These are phyloP conservation scores for Blastocystis sp. DNA, from an alignment of 352 stramenopile species.

Conservation along the genomic window DNA sequence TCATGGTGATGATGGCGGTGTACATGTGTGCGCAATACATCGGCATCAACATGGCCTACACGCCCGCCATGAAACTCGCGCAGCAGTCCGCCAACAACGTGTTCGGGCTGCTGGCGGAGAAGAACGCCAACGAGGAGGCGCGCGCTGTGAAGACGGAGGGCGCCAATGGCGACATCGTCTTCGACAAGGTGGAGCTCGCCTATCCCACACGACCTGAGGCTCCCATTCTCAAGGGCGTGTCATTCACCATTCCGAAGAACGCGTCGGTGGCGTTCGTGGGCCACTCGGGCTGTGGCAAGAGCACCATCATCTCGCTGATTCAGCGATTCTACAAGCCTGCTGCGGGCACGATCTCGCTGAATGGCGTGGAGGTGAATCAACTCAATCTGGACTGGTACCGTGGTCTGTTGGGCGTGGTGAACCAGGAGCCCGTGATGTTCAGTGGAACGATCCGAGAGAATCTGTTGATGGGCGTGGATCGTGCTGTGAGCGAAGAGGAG, in stretches of 20 bases:
- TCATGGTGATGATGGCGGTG: slow-evolving; percentile 41
- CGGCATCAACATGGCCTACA: slow-evolving; percentile 68
- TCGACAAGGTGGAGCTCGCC: slow-evolving; percentile 84
- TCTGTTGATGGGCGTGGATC: too few species aligned
- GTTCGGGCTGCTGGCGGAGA: slow-evolving; percentile 3
- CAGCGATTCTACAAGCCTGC: too few species aligned
- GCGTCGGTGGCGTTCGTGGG: slow-evolving; percentile 72
- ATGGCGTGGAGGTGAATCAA: too few species aligned
- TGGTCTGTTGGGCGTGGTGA: too few species aligned
- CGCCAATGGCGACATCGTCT: slow-evolving; percentile 75
- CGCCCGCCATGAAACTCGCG: slow-evolving; percentile 11
- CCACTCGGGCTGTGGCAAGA: slow-evolving; percentile 37
- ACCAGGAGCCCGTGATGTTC: too few species aligned
- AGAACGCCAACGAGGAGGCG: slow-evolving; percentile 28
- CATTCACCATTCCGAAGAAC: slow-evolving; percentile 76
- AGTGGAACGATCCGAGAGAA: too few species aligned
- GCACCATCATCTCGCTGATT: slow-evolving; percentile 4
- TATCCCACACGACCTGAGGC: slow-evolving; percentile 82
- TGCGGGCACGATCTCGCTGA: too few species aligned
- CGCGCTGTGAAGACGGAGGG: slow-evolving; percentile 1
- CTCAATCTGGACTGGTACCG: too few species aligned
- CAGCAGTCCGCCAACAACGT: slow-evolving; percentile 43
- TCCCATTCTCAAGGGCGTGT: slow-evolving; percentile 79
- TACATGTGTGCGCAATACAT: slow-evolving; percentile 45
- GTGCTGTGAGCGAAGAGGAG: too few species aligned